These are phyloP conservation scores for Nicotiana tomentosiformis DNA, from an alignment of 257 asterid species.

Conservation along the genomic window DNA sequence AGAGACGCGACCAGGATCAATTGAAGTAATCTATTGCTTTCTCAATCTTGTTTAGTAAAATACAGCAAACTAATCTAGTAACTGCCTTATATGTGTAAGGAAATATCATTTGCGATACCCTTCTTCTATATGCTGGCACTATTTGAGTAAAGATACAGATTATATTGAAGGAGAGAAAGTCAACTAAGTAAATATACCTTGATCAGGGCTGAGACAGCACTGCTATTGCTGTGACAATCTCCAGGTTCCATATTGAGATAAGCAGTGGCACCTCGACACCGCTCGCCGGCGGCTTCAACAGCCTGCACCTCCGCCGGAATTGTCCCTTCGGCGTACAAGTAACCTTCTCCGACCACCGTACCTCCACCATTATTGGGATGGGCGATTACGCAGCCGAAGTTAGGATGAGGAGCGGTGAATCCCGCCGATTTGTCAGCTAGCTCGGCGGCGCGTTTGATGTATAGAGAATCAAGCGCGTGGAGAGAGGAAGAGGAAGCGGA, in stretches of 20 bases:
- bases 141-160: too few species aligned
- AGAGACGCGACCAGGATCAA: background rate
- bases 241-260: conserved; percentile 93
- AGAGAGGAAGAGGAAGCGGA: conserved; percentile 10
- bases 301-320: conserved; percentile 77
- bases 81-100: background rate
- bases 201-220: conserved; percentile 65
- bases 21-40: background rate
- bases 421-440: conserved; percentile 88
- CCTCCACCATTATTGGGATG: conserved; percentile 17
- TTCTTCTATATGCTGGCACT: background rate
- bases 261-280: conserved; percentile 78
- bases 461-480: conserved; percentile 51
- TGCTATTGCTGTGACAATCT: conserved; percentile 56
- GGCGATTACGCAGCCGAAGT: conserved; percentile 81
- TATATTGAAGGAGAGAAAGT: too few species aligned
- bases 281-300: conserved; percentile 66
- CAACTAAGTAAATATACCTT: conserved; percentile 35
- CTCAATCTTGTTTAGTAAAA: background rate
- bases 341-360: conserved; percentile 75
- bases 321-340: conserved; percentile 86
- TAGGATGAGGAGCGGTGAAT: conserved; percentile 90
- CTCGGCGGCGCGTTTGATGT: conserved; percentile 80
- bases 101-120: background rate
- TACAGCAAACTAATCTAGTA: background rate